phyloP scores from a whole-genome alignment of 305 asterid species.

The Striga hermonthica region DNA sequence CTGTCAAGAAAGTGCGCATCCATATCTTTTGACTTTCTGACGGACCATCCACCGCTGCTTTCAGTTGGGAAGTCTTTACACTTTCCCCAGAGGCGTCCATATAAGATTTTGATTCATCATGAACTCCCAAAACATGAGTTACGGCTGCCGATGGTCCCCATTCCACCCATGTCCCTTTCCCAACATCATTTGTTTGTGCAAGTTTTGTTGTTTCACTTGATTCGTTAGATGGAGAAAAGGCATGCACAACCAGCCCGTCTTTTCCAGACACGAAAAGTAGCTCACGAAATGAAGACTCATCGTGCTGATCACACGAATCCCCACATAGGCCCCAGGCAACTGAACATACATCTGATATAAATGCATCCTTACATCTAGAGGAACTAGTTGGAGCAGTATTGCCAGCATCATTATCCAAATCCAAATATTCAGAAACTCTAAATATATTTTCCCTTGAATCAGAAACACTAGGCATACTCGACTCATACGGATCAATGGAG shows the following conservation, averaged over 20 bases:
- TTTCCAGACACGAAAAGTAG: slow-evolving; percentile 79
- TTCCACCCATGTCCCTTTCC: slow-evolving; percentile 72
- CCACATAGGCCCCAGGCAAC: slow-evolving; percentile 83
- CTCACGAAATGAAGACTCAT: slow-evolving; percentile 55
- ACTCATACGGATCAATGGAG: slow-evolving; percentile 36
- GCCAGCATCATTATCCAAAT: slow-evolving; percentile 36
- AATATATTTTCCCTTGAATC: slow-evolving; percentile 38
- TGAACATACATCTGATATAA: slow-evolving; percentile 67
- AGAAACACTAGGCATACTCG: slow-evolving; percentile 35
- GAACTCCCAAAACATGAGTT: too few species aligned
- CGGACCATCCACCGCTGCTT: slow-evolving; percentile 35
- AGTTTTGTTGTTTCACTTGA: slow-evolving; percentile 38
- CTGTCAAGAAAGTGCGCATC: slow-evolving; percentile 63
- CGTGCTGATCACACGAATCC: slow-evolving; percentile 50
- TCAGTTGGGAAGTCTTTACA: too few species aligned
- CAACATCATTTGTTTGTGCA: slow-evolving; percentile 41
- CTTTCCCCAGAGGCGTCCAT: too few species aligned
- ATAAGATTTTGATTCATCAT: too few species aligned
- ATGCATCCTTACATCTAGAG: slow-evolving; percentile 43
- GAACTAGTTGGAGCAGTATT: slow-evolving; percentile 33
- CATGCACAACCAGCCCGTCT: slow-evolving; percentile 82
- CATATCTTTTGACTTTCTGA: slow-evolving; percentile 52
- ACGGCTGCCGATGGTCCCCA: slow-evolving; percentile 67
- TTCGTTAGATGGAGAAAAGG: slow-evolving; percentile 49
- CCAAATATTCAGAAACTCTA: slow-evolving; percentile 39